Evolutionary conservation across 2,329 filamentous ascomycete genomes (phyloP), one percentile per base, ranked within the genome.

Genomic region (Tolypocladium capitatum): DNA sequence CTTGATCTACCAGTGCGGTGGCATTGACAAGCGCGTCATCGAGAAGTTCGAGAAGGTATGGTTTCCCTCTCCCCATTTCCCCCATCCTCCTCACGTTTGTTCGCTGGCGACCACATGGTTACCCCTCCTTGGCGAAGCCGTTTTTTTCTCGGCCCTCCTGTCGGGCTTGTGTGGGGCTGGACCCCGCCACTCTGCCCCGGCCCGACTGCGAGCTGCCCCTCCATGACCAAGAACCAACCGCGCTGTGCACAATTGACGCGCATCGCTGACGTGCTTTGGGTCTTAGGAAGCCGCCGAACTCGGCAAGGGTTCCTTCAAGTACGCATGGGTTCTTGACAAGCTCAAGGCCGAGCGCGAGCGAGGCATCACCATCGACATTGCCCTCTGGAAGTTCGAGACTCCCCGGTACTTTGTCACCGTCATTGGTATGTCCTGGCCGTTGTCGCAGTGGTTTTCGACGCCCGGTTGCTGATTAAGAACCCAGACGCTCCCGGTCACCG

Each of bases 1-100:
- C 80, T 84, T 98, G 83, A 97, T 98, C 86, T 97, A 97, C 89
- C 91, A 98, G 86, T 97, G 92, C 81, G 92, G 92, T 85, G 92
- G 92, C 88, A 98, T 97, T 70, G 92, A 98, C 87, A 89, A 91
- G 83, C 91, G 92, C 89, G 97, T 91, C 75, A 98, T 98, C 72
- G 92, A 98, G 86, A 98, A 98, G 86, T 98, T 98, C 84, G 92
- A 98, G 90, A 98, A 98, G 88, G 89, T 94, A 75, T 71, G 81
- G 52, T 35, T 24, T 51, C 11, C 21, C 14, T 7, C 16, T 36
- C 20, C 31, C 30, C 31, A 18, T 36, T 31, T 30, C n/a, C n/a
- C 20, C 21, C 32, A 35, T 31, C 36, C 24, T 13, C 18, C 14
- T 43, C 35, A 27, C 24, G 34, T 33, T 20, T n/a, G 34, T 24